phyloP scores from a whole-genome alignment of 768 basidiomycete species.

The Xanthoconium stramineum region DNA sequence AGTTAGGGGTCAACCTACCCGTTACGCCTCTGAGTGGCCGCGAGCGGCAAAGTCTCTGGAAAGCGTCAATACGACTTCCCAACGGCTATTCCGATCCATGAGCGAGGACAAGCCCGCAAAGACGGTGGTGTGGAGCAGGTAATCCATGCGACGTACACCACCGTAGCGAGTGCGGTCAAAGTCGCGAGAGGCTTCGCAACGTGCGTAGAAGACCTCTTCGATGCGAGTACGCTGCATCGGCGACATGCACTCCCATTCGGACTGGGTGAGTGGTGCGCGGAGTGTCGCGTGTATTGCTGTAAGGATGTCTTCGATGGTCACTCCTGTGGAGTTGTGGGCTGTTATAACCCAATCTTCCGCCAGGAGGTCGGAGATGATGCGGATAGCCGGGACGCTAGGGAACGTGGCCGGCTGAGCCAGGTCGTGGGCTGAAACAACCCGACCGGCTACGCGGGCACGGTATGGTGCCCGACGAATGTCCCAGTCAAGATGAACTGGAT shows the following conservation, averaged over 20 bases:
- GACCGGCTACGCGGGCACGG: slow-evolving; percentile 17
- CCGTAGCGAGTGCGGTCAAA: slow-evolving; percentile 33
- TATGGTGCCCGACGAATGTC: slow-evolving; percentile 46
- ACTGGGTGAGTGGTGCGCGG: slow-evolving; percentile 34
- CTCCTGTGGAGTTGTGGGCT: slow-evolving; percentile 40
- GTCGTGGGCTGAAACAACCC: slow-evolving; percentile 15
- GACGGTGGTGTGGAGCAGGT: slow-evolving; percentile 43
- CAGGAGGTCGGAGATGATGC: slow-evolving; percentile 46
- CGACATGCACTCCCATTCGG: slow-evolving; percentile 44
- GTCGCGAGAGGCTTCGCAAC: slow-evolving; percentile 41
- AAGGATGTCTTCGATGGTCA: slow-evolving; percentile 54
- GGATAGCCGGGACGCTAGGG: slow-evolving; percentile 39
- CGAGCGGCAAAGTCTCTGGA: slow-evolving; percentile 30
- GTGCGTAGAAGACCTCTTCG: slow-evolving; percentile 40
- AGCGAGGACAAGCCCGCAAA: slow-evolving; percentile 53
- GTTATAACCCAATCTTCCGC: slow-evolving; percentile 42
- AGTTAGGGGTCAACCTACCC: not conserved
- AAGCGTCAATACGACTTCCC: slow-evolving; percentile 45
- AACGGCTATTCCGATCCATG: slow-evolving; percentile 35
- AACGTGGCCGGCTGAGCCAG: slow-evolving; percentile 42
- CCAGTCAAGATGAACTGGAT: slow-evolving; percentile 40
- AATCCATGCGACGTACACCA: slow-evolving; percentile 50
- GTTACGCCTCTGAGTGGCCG: not conserved
- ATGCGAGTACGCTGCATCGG: slow-evolving; percentile 42
- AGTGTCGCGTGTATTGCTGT: slow-evolving; percentile 42